These are phyloP conservation scores for Brassica juncea DNA, from an alignment of 345 rosid genomes.

Conservation along the genomic window DNA sequence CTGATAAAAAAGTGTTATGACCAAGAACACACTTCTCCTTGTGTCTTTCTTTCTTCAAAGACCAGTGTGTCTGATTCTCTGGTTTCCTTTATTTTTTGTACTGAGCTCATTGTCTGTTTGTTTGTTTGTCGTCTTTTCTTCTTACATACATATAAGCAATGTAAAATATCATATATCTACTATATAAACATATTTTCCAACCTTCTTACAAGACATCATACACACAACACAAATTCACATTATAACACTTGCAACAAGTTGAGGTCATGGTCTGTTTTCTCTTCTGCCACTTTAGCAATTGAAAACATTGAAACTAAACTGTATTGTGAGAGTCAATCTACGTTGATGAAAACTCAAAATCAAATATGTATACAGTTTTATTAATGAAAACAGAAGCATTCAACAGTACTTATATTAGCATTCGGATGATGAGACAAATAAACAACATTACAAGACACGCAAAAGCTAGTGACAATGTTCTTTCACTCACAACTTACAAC, in stretches of 20 bases:
- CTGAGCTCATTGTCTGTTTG: conserved; percentile 26
- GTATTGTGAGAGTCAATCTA: conserved; percentile 21
- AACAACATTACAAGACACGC: background rate
- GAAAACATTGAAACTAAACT: too few species aligned
- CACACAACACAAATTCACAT: too few species aligned
- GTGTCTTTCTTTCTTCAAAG: background rate
- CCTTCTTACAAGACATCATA: too few species aligned
- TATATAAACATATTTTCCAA: too few species aligned
- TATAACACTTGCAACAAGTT: conserved; percentile 26
- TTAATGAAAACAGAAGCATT: background rate
- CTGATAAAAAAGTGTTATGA: too few species aligned
- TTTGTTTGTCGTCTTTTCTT: background rate
- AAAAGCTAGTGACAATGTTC: background rate
- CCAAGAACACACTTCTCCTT: background rate
- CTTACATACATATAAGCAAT: conserved; percentile 8
- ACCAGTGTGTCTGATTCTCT: conserved; percentile 23
- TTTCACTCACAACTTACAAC: background rate
- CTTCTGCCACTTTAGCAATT: background rate
- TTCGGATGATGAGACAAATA: background rate
- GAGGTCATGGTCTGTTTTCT: conserved; percentile 23
- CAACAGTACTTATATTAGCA: too few species aligned
- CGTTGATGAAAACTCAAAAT: conserved; percentile 3
- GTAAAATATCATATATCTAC: too few species aligned
- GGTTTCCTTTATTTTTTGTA: conserved; percentile 27
- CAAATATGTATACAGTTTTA: background rate